Evolutionary conservation across 2,329 filamentous ascomycete genomes (phyloP).

Genomic region (Elsinoe ampelina): DNA sequence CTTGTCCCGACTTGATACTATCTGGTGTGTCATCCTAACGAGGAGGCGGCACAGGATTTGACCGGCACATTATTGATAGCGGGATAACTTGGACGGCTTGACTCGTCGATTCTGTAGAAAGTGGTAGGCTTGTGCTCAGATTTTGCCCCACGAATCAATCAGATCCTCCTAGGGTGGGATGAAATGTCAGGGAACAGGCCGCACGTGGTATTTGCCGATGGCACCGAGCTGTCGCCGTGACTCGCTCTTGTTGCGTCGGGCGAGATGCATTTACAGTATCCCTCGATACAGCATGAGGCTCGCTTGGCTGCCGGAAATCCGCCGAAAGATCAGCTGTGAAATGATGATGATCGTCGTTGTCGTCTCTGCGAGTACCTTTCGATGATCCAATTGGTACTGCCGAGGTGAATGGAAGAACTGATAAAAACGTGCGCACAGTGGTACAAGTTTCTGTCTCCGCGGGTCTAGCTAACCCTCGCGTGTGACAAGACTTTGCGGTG

Average conservation of each 20-base stretch:
- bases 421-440: background rate
- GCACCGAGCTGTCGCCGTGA: background rate
- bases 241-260: background rate
- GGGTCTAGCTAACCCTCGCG: background rate
- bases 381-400: background rate
- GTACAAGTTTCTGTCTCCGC: background rate
- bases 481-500: slow-evolving; percentile 5
- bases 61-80: background rate
- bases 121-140: background rate
- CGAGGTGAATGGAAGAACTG: background rate
- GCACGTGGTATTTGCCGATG: background rate
- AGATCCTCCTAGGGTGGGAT: background rate
- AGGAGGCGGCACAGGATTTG: background rate
- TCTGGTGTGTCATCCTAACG: background rate
- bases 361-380: background rate
- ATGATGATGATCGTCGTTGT: background rate
- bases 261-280: background rate
- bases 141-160: background rate
- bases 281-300: background rate
- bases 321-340: background rate
- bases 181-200: background rate
- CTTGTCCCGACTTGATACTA: background rate
- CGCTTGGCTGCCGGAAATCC: background rate
- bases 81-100: background rate
- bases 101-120: background rate